Evolutionary conservation across 176 grass and related monocot species (phyloP).

Genomic region (Oryza officinalis): DNA sequence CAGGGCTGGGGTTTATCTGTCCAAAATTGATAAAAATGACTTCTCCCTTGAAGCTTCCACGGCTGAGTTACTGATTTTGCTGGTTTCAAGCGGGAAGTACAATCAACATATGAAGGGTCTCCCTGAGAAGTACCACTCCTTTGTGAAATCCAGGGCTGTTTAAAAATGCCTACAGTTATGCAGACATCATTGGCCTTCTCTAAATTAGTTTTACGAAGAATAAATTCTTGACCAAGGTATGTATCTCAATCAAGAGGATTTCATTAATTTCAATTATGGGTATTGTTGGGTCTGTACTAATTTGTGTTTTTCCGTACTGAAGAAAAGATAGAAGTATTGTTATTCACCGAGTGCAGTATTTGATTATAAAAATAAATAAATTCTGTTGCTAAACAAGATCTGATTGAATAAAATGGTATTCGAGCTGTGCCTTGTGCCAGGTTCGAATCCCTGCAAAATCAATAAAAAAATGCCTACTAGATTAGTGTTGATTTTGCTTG

Average conservation of each 20-base stretch:
- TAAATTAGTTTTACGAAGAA: too few relatives aligned
- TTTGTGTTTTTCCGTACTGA: not conserved
- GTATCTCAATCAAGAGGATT: too few relatives aligned
- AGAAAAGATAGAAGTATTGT: not conserved
- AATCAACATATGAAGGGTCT: too few relatives aligned
- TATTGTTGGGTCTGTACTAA: not conserved
- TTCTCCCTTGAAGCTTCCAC: not conserved
- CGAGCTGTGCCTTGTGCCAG: not conserved
- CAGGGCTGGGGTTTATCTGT: not conserved
- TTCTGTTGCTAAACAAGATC: not conserved
- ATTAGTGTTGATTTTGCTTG: slow-evolving; percentile 2
- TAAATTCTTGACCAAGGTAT: too few relatives aligned
- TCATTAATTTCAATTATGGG: not conserved
- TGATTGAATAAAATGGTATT: not conserved
- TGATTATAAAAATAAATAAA: not conserved
- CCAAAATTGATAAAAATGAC: not conserved
- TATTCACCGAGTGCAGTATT: not conserved
- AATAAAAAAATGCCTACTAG: slow-evolving; percentile 32
- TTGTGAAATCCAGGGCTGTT: not conserved
- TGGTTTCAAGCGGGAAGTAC: too few relatives aligned
- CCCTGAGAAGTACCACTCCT: too few relatives aligned
- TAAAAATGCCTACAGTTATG: not conserved
- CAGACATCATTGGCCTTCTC: too few relatives aligned
- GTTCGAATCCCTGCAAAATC: not conserved
- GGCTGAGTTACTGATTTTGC: not conserved